Evolutionary conservation across 106 monocot genomes (phyloP), one percentile per base, ranked within the genome.

Genomic region (Ottelia alismoides): DNA sequence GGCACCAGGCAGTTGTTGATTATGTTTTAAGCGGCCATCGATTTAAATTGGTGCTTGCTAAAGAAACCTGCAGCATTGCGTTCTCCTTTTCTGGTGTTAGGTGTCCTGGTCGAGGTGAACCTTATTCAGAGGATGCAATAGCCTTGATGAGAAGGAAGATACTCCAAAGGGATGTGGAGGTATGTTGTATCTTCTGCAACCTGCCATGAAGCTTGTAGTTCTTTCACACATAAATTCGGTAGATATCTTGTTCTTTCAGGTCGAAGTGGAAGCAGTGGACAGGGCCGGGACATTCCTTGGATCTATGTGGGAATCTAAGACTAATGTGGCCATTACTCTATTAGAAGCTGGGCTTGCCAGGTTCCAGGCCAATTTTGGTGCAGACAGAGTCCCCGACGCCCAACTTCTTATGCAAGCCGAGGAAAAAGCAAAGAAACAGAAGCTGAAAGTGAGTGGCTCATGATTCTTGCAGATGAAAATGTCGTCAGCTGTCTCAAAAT

Each of bases 21-120:
- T 85, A 98, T 66, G 85, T 98, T n/a, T 64, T 98, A 49, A 98
- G 98, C 50, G 98, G 89, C n/a, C 98, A 98, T 69, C 67, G 98
- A 9, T 98, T 98, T 59, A 98, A 98, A 65, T 63, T 98, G 53
- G 40, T 73, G 20, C 73, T 98, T 55, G 89, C 98, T 19, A 85
- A 86, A 61, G 98, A 98, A 62, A 98, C 98, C 2, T 90, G 98
- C 70, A 98, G 68, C 35, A 90, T 98, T 74, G 89, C 90, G 23
- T 98, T 98, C 49, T 76, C 98, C 31, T 77, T 89, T 31, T 90
- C 98, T 58, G 82, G 89, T 59, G 89, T 98, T 58, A 79, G 98
- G 55, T 88, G 88, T 66, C 96, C 96, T 56, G 79, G 74, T 50
- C 68, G 82, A 46, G 80, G 65, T 29, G 98, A 99, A 57, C 90